Evolutionary conservation across 1,284 basidiomycete genomes (phyloP).

Genomic region (Gastroboletus turbinatus): DNA sequence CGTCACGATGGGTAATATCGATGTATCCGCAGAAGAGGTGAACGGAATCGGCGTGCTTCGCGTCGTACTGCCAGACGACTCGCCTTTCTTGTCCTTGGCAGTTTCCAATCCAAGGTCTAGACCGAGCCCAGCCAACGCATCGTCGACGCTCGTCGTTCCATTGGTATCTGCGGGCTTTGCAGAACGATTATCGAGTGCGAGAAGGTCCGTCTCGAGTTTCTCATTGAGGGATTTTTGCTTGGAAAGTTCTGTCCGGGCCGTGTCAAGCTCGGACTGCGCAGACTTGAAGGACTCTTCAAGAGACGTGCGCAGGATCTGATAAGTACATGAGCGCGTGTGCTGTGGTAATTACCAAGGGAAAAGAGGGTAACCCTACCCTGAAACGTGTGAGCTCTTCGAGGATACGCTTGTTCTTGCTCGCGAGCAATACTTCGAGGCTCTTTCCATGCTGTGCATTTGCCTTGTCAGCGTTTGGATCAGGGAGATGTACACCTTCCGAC

Average conservation of each 20-base stretch:
- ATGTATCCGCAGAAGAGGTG: conserved; percentile 77
- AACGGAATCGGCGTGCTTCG: conserved; percentile 67
- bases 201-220: conserved; percentile 87
- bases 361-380: conserved; percentile 52
- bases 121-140: conserved; percentile 71
- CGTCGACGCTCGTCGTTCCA: conserved; percentile 34
- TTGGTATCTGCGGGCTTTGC: conserved; percentile 21
- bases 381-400: conserved; percentile 92
- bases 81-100: conserved; percentile 18
- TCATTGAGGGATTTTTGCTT: conserved; percentile 83
- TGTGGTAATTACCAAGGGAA: not conserved
- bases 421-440: conserved; percentile 87
- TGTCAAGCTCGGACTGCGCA: conserved; percentile 58
- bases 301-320: conserved; percentile 80
- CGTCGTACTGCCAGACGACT: conserved; percentile 34
- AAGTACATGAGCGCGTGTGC: not conserved
- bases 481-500: conserved; percentile 55
- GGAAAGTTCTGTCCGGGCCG: conserved; percentile 65
- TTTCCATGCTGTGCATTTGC: conserved; percentile 73
- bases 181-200: conserved; percentile 66
- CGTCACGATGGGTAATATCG: conserved; percentile 94
- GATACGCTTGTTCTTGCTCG: conserved; percentile 93
- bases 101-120: conserved; percentile 40
- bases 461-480: conserved; percentile 85
- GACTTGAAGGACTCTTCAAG: conserved; percentile 67